Evolutionary conservation across 2,329 filamentous ascomycete species (phyloP), one percentile per base, ranked within the genome.

Genomic region (Ceratocystis alfenasii): DNA sequence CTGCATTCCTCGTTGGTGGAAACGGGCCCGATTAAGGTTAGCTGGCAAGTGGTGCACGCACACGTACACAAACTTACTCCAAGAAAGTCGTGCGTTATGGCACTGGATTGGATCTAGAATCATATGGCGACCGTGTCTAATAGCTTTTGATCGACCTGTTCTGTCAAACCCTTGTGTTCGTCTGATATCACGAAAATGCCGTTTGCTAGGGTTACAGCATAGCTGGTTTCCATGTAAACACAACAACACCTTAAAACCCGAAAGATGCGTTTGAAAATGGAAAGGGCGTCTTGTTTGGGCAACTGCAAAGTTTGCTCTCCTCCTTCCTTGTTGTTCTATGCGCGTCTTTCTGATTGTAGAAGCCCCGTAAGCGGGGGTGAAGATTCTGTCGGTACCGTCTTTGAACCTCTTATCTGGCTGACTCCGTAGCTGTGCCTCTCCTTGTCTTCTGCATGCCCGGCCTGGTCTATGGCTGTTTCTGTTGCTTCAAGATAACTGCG

Each of bases 1-100:
- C 55, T 59, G 17, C 55, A 59, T 59, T 36, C 55, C 55, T 59
- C 55, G 55, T 20, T 10, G 17, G 17, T 8, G 30, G 55, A 59
- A 59, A 59, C 28, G n/a, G 7, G 15, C 17, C 5, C n/a, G 3
- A 15, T 17, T 15, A 30, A 36, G 17, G 28, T 20, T 36, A 41
- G 36, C 36, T 41, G 36, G 36, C 36, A 41, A 41, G 36, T 41
- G 28, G 28, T 20, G 7, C 55, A 53, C 48, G 7, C 55, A 53
- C 48, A 22, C 48, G 3, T 59, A 33, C 30, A 36, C 55, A 59
- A 59, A 10, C 15, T 12, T 30, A 20, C 7, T 10, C 2, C 1
- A 20, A 41, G 36, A 41, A 36, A 36, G 55, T n/a, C 17, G 55
- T 36, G 36, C 10, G 28, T 20, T 7, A 36, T 28, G 20, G 28